Evolutionary conservation across 2,329 filamentous ascomycete species (phyloP).

Genomic region (Aspergillus versicolor): DNA sequence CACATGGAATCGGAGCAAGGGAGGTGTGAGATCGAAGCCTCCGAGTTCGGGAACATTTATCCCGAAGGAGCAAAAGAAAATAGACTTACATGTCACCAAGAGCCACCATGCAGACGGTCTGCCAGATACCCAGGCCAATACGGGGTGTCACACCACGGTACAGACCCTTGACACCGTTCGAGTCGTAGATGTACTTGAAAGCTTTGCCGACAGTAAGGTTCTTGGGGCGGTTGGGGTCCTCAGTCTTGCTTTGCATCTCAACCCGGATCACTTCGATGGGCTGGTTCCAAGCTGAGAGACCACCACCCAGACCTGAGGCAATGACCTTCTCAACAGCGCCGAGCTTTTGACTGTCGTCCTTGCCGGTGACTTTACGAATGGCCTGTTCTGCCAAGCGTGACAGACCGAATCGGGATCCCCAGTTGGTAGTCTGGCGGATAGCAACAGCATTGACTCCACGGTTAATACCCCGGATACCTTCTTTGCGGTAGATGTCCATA

Average conservation of each 20-base stretch:
- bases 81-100: constrained; percentile 88
- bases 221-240: constrained; percentile 95
- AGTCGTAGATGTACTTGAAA: constrained; percentile 80
- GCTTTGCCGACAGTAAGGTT: constrained; percentile 95
- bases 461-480: constrained; percentile 96
- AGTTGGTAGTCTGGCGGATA: constrained; percentile 99
- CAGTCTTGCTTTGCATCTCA: constrained; percentile 99
- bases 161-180: constrained; percentile 85
- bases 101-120: constrained; percentile 99
- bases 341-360: constrained; percentile 78
- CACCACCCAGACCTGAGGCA: constrained; percentile 84
- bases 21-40: neutral
- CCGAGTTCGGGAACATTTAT: constrained; percentile 1
- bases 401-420: constrained; percentile 94
- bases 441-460: constrained; percentile 97
- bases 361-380: constrained; percentile 75
- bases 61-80: constrained; percentile 26
- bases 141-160: constrained; percentile 95
- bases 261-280: constrained; percentile 99
- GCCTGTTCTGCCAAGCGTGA: constrained; percentile 86
- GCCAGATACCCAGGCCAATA: constrained; percentile 95
- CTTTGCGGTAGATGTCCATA: constrained; percentile 92
- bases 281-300: constrained; percentile 97
- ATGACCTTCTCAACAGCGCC: constrained; percentile 81
- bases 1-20: constrained; percentile 21